These are phyloP conservation scores for Austroboletus novae-zelandiae DNA, from an alignment of 1,284 basidiomycete species.

Conservation along the genomic window DNA sequence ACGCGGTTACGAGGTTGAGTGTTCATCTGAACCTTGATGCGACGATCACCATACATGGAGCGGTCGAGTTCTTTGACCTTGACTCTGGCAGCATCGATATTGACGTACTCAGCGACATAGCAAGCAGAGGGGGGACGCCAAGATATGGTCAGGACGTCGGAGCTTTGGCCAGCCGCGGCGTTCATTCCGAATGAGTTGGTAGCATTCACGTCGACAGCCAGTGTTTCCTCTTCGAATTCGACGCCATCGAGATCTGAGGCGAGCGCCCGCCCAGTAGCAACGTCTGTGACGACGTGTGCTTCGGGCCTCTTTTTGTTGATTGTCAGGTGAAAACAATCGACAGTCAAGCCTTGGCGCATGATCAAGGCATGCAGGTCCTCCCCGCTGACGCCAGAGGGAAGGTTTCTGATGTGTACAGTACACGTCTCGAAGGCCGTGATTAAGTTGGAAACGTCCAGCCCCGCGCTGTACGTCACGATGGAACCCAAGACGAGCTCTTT, in stretches of 20 bases:
- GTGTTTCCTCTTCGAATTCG: slow-evolving; percentile 39
- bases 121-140: slow-evolving; percentile 42
- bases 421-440: slow-evolving; percentile 50
- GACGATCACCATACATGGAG: slow-evolving; percentile 36
- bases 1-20: slow-evolving; percentile 27
- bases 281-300: slow-evolving; percentile 39
- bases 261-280: slow-evolving; percentile 37
- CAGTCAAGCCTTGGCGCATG: slow-evolving; percentile 36
- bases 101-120: slow-evolving; percentile 39
- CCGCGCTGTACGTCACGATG: slow-evolving; percentile 48
- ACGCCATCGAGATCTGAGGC: slow-evolving; percentile 41
- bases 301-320: slow-evolving; percentile 33
- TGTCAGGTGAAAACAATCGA: slow-evolving; percentile 32
- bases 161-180: slow-evolving; percentile 25
- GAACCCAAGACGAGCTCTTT: slow-evolving; percentile 44
- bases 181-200: slow-evolving; percentile 41
- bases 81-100: slow-evolving; percentile 12
- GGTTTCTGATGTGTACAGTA: slow-evolving; percentile 40
- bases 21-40: slow-evolving; percentile 43
- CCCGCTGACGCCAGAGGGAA: slow-evolving; percentile 38
- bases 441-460: slow-evolving; percentile 41
- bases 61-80: slow-evolving; percentile 36
- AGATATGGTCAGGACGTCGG: slow-evolving; percentile 40
- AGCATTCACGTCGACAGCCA: slow-evolving; percentile 40
- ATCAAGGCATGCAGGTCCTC: slow-evolving; percentile 42